These are phyloP conservation scores for Trichoderma gracile DNA, from an alignment of 2,329 filamentous ascomycete species.

Conservation along the genomic window DNA sequence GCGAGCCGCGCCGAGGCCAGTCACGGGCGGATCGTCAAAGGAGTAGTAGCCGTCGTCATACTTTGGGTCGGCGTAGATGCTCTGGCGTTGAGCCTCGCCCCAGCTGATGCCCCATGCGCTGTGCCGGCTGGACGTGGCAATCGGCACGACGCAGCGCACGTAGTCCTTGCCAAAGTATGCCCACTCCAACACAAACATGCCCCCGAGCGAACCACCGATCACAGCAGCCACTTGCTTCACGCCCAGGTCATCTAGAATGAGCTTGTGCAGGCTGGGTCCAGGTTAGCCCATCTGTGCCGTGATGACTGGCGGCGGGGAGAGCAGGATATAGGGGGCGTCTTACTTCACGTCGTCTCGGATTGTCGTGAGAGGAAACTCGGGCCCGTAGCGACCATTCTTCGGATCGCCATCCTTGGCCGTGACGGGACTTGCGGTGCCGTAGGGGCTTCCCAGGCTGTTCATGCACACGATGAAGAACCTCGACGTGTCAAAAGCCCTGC, in stretches of 20 bases:
- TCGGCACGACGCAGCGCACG: constrained; percentile 76
- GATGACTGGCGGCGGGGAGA: background rate
- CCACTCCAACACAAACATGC: constrained; percentile 90
- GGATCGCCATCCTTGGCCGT: constrained; percentile 83
- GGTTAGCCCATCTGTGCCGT: constrained; percentile 28
- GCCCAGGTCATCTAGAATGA: constrained; percentile 77
- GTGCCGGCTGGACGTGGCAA: constrained; percentile 80
- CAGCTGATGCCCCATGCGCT: constrained; percentile 91
- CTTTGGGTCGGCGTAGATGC: constrained; percentile 97
- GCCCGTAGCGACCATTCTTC: constrained; percentile 77
- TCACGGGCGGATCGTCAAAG: constrained; percentile 80
- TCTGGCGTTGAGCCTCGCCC: constrained; percentile 85
- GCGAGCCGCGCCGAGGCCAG: constrained; percentile 87
- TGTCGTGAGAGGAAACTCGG: constrained; percentile 93
- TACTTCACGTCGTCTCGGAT: constrained; percentile 94
- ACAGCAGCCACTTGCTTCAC: constrained; percentile 77
- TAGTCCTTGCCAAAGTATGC: constrained; percentile 88
- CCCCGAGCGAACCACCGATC: constrained; percentile 81
- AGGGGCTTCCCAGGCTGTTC: constrained; percentile 82
- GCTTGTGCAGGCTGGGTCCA: constrained; percentile 68
- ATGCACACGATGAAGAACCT: constrained; percentile 85
- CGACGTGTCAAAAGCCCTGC: constrained; percentile 77
- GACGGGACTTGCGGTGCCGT: constrained; percentile 83
- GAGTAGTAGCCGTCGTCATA: constrained; percentile 96
- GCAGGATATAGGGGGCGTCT: constrained; percentile 39